phyloP scores from a whole-genome alignment of 2,329 filamentous ascomycete genomes.

The Neospermospora avenae region DNA sequence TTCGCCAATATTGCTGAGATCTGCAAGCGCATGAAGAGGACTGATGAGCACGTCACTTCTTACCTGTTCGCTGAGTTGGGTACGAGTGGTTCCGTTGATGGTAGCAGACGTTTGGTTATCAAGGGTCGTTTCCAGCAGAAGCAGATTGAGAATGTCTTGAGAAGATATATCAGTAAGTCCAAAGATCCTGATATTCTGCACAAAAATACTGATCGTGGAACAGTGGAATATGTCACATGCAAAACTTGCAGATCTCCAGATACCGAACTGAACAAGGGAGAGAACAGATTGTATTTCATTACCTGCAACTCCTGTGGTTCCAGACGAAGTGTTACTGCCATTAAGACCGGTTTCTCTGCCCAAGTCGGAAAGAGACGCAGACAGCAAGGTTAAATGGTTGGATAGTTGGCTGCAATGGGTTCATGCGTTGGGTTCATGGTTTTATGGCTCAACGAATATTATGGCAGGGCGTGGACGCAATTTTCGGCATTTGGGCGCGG shows the following conservation, averaged over 20 bases:
- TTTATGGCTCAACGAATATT: conserved; percentile 10
- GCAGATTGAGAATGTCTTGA: conserved; percentile 95
- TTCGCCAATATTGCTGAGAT: conserved; percentile 99
- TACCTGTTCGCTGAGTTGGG: conserved; percentile 98
- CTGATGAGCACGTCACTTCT: conserved; percentile 94
- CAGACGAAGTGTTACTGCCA: conserved; percentile 86
- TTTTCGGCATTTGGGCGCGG: conserved; percentile 6
- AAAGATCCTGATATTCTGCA: too few species aligned
- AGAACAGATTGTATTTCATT: conserved; percentile 98
- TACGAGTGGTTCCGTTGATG: conserved; percentile 93
- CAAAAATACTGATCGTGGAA: conserved; percentile 27
- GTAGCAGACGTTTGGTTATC: conserved; percentile 89
- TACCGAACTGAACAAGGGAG: conserved; percentile 96
- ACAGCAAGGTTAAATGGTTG: conserved; percentile 68
- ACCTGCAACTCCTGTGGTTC: conserved; percentile 88
- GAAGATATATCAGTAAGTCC: conserved; percentile 90
- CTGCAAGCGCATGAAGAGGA: conserved; percentile 98
- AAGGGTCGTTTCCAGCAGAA: conserved; percentile 99
- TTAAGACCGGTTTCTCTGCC: conserved; percentile 99
- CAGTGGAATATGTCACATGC: conserved; percentile 93
- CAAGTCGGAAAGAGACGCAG: conserved; percentile 99
- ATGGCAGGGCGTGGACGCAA: conserved; percentile 5
- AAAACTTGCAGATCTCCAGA: conserved; percentile 96
- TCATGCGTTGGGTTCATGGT: conserved; percentile 2
- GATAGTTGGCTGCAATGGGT: conserved; percentile 6